These are phyloP conservation scores for Leccinum arenicola DNA, from an alignment of 768 basidiomycete genomes.

Conservation along the genomic window DNA sequence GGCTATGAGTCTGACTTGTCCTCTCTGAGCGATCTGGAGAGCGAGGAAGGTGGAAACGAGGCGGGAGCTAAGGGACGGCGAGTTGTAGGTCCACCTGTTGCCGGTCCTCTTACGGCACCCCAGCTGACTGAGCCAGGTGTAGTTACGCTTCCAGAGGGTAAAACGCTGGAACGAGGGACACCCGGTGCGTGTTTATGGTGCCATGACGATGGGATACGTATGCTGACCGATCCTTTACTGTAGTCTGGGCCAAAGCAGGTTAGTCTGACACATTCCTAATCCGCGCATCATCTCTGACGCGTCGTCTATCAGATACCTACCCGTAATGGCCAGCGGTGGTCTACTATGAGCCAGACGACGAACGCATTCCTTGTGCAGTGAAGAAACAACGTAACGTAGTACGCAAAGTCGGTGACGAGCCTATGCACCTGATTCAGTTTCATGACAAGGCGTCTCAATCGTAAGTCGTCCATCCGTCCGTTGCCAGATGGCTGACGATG, in stretches of 20 bases:
- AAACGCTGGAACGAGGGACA: slow-evolving; percentile 52
- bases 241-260: slow-evolving; percentile 87
- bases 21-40: slow-evolving; percentile 44
- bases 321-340: slow-evolving; percentile 91
- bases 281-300: slow-evolving; percentile 11
- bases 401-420: slow-evolving; percentile 38
- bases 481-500: background rate
- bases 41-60: slow-evolving; percentile 21
- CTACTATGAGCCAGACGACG: slow-evolving; percentile 59
- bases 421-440: slow-evolving; percentile 71
- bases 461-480: slow-evolving; percentile 33
- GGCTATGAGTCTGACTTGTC: slow-evolving; percentile 43
- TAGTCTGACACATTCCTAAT: slow-evolving; percentile 16
- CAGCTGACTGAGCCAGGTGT: slow-evolving; percentile 28
- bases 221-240: background rate
- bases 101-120: slow-evolving; percentile 5
- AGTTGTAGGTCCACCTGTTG: slow-evolving; percentile 1
- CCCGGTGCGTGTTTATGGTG: slow-evolving; percentile 48
- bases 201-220: background rate
- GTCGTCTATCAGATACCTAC: slow-evolving; percentile 53
- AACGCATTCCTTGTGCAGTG: slow-evolving; percentile 46
- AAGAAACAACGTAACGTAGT: slow-evolving; percentile 29
- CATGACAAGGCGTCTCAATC: slow-evolving; percentile 69
- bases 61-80: slow-evolving; percentile 8
- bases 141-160: slow-evolving; percentile 34